phyloP scores from a whole-genome alignment of 2,329 filamentous ascomycete species.

The Fusarium beomiforme region DNA sequence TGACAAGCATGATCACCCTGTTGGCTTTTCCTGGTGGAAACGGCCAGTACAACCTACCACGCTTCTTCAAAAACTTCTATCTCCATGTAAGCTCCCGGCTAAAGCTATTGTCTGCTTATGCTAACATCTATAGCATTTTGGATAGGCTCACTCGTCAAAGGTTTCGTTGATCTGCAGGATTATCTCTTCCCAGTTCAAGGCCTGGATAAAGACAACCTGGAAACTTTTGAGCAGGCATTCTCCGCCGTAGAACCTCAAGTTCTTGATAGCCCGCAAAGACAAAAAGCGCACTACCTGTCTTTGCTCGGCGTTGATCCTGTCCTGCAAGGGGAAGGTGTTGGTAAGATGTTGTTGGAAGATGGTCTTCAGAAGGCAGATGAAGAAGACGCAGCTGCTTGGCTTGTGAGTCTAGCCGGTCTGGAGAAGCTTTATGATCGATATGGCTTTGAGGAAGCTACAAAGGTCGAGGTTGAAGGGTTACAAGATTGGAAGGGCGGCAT shows the following conservation, averaged over 20 bases:
- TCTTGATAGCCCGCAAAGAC: neutral
- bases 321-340: constrained; percentile 1
- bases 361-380: neutral
- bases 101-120: rapidly evolving
- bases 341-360: neutral
- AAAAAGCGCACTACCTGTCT: neutral
- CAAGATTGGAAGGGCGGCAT: constrained; percentile 2
- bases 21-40: constrained; percentile 9
- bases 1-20: constrained; percentile 1
- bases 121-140: neutral
- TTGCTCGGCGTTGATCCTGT: neutral
- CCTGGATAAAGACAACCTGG: neutral
- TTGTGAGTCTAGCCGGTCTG: neutral
- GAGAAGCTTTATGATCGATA: neutral
- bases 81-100: neutral
- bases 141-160: neutral
- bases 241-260: neutral
- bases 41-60: neutral
- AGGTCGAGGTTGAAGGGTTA: neutral
- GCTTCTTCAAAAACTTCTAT: neutral
- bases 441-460: neutral
- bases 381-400: neutral
- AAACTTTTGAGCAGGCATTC: neutral
- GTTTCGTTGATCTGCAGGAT: neutral
- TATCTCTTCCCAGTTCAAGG: neutral